Base-by-base conservation (phyloP, 768 basidiomycete genomes). In the Cystobasidium tubakii region DNA sequence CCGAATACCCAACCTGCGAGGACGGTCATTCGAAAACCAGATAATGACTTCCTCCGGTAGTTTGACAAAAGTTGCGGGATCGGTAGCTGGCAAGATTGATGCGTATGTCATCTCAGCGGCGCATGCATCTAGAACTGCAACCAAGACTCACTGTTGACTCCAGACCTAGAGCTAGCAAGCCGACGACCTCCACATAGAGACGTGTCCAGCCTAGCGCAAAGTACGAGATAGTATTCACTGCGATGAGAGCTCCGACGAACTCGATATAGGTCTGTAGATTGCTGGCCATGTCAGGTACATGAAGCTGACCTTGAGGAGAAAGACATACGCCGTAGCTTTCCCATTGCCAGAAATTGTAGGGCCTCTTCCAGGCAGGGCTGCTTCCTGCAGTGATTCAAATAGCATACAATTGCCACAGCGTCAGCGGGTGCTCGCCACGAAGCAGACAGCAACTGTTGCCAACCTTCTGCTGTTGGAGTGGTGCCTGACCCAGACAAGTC, bases 121-220 rank as follows among this genome's bases (percentile, higher is more conserved):
- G n/a, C n/a, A n/a, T n/a, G n/a, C n/a, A n/a, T n/a, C n/a, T n/a
- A n/a, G n/a, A n/a, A n/a, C n/a, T n/a, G n/a, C n/a, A n/a, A n/a
- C n/a, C n/a, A n/a, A n/a, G n/a, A n/a, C 74, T 7, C n/a, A 77
- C 70, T 0, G 77, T 78, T 7, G 77, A 75, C 50, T 78, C 77
- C 1, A 78, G 50, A 0, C 77, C 77, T 17, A 78, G 69, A 0
- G 77, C 77, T 12, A 76, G 17, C 29, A 78, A 74, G 0, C 77
- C 77, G 17, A 78, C 62, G 21, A 73, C n/a, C 1, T 74, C 54
- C 10, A 78, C 62, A 57, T 77, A 78, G 42, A 39, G 29, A 17
- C 73, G 57, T 39, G 75, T 44, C 9, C 27, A 6, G 66, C 75
- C 65, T 0, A 78, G 66, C 0, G 76, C n/a, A 65, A 78, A 64